Evolutionary conservation across 2,329 filamentous ascomycete genomes (phyloP), one percentile per base, ranked within the genome.

Genomic region (Fusarium ramigenum): DNA sequence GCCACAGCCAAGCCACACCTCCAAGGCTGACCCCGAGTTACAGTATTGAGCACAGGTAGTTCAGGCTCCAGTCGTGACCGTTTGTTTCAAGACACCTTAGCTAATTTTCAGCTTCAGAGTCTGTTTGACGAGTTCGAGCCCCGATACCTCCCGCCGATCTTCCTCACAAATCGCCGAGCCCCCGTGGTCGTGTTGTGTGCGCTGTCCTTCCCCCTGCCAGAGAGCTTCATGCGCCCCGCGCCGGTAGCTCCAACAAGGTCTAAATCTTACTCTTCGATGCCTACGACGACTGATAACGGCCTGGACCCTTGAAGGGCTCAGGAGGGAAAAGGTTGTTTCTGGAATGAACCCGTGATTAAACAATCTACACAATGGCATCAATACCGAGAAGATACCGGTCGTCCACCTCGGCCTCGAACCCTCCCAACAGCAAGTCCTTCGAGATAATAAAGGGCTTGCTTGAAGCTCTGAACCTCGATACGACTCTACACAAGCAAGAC

Each of bases 321-420:
- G 77, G 80, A 78, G 75, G 68, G 37, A 39, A 73, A 74, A 54
- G 50, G 56, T 60, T 64, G 60, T 68, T 75, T 60, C 67, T 78
- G 78, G 78, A 75, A 78, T 78, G 76, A 79, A 66, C 61, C 46
- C 40, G 61, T 57, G 65, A 73, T 63, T 58, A 65, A 50, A 73
- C 50, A 54, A 72, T 66, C 47, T 68, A 66, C 69, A 86, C 79
- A 79, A 89, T 90, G 85, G 84, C 87, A 69, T 80, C 84, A 66
- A 84, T 85, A 71, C 83, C 86, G 63, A 85, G 88, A 79, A 87
- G 90, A 68, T 90, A 90, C 78, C 88, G 90, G 74, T 91, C 90
- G 68, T 91, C 90, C 66, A 92, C 90, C 46, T 89, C 89, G 67
- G 85, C 89, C 68, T 92, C 90, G 47, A 85, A 83, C 52, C 84